These are phyloP conservation scores for Ulvella scutata DNA, from an alignment of 139 green algal genomes.

Conservation along the genomic window DNA sequence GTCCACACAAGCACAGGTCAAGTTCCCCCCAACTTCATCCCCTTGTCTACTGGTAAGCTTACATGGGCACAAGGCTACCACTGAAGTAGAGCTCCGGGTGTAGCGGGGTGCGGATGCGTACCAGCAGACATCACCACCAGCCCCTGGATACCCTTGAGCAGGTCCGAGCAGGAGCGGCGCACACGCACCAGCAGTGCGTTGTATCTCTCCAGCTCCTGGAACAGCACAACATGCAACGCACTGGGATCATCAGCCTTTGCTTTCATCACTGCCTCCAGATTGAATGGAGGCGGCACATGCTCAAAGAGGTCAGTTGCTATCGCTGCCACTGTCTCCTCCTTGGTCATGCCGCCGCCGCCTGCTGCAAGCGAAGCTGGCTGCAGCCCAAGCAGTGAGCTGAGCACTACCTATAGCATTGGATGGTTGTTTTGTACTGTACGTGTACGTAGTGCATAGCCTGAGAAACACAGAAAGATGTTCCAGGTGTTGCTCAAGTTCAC, in stretches of 20 bases:
- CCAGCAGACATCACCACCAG: slow-evolving; percentile 57
- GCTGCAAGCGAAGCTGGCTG: slow-evolving; percentile 25
- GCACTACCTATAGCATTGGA: too few species aligned
- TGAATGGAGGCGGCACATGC: slow-evolving; percentile 46
- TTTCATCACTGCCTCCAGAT: slow-evolving; percentile 62
- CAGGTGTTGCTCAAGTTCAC: too few species aligned
- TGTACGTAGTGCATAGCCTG: too few species aligned
- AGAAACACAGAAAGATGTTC: too few species aligned
- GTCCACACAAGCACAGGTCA: too few species aligned
- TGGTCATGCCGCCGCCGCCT: slow-evolving; percentile 4
- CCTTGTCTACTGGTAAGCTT: too few species aligned
- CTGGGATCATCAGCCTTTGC: slow-evolving; percentile 53
- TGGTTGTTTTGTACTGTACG: too few species aligned
- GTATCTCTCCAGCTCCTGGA: slow-evolving; percentile 73
- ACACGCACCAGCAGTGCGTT: slow-evolving; percentile 57
- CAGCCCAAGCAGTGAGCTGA: slow-evolving; percentile 47
- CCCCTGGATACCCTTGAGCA: slow-evolving; percentile 63
- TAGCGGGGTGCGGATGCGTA: background rate
- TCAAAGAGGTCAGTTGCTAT: slow-evolving; percentile 49
- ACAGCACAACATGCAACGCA: slow-evolving; percentile 70
- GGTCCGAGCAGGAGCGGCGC: slow-evolving; percentile 31
- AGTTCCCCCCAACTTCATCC: too few species aligned
- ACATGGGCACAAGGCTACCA: too few species aligned
- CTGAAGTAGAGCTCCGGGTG: too few species aligned
- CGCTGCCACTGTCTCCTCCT: slow-evolving; percentile 43